phyloP scores from a whole-genome alignment of 176 grass and related monocot genomes.

The Themeda triandra region DNA sequence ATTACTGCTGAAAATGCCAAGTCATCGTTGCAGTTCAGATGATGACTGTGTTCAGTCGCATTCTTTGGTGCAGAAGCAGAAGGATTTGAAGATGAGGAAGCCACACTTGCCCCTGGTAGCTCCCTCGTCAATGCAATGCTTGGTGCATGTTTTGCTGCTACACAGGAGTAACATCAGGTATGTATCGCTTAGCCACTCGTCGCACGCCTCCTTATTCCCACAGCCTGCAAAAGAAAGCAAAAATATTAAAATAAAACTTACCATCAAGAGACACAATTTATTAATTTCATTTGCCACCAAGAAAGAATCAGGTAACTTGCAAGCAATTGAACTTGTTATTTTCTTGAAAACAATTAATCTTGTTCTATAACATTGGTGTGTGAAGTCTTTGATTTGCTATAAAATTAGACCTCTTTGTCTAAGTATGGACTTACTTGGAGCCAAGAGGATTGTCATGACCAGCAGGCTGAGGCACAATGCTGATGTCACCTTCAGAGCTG shows the following conservation, averaged over 20 bases:
- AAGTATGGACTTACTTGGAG: neutral
- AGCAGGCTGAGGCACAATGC: neutral
- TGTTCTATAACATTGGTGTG: neutral
- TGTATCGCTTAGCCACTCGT: neutral
- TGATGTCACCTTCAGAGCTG: neutral
- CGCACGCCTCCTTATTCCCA: neutral
- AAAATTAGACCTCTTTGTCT: neutral
- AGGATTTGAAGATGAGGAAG: neutral
- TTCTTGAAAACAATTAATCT: neutral
- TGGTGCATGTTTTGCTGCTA: neutral
- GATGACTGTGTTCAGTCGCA: slow-evolving; percentile 10
- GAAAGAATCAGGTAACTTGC: neutral
- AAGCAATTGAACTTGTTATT: neutral
- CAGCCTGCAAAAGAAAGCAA: neutral
- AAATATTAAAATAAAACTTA: neutral
- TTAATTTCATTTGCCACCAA: neutral
- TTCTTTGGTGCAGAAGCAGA: slow-evolving; percentile 24
- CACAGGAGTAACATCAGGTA: neutral
- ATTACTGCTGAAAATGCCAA: neutral
- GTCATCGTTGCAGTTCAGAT: no score
- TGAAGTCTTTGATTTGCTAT: neutral
- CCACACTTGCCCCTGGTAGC: no score
- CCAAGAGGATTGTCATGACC: neutral
- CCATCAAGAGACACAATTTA: neutral
- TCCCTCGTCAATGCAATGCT: neutral